phyloP scores from a whole-genome alignment of 2,329 filamentous ascomycete genomes.

The Erysiphe pulchra region DNA sequence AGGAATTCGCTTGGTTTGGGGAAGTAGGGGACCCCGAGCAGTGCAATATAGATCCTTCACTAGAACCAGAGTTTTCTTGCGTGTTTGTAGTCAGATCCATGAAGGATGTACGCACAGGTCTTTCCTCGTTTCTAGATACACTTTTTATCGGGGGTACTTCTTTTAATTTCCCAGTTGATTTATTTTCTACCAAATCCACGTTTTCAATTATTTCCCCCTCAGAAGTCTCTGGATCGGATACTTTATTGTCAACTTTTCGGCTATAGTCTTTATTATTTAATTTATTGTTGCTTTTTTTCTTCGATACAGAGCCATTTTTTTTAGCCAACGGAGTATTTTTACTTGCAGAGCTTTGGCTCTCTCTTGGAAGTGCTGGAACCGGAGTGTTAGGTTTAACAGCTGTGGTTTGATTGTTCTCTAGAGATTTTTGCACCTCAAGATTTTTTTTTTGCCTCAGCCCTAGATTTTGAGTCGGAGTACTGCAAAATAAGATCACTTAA shows the following conservation, averaged over 20 bases:
- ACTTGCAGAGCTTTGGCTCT: conserved; percentile 1
- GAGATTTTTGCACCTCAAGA: conserved; percentile 1
- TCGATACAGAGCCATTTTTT: conserved; percentile 6
- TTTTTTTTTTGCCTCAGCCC: conserved; percentile 3
- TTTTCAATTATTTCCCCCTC: conserved; percentile 14
- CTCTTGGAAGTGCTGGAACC: neutral
- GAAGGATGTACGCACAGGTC: neutral
- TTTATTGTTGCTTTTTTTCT: conserved; percentile 3
- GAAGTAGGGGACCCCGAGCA: conserved; percentile 3
- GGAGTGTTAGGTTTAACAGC: conserved; percentile 1
- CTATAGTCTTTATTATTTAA: conserved; percentile 1
- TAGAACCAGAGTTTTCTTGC: neutral
- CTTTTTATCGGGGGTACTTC: neutral
- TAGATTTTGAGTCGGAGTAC: conserved; percentile 7
- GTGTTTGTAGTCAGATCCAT: neutral
- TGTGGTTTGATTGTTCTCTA: neutral
- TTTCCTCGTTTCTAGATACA: neutral
- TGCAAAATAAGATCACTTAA: conserved; percentile 10
- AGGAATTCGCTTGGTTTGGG: conserved; percentile 3
- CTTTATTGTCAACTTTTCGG: conserved; percentile 2
- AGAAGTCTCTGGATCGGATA: conserved; percentile 7
- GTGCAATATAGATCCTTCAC: conserved; percentile 1
- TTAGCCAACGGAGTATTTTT: conserved; percentile 6
- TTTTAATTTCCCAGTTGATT: conserved; percentile 1
- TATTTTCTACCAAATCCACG: conserved; percentile 3